Conservation (phyloP, 495 filamentous ascomycete genomes). For the Penicillium argentinense region DNA sequence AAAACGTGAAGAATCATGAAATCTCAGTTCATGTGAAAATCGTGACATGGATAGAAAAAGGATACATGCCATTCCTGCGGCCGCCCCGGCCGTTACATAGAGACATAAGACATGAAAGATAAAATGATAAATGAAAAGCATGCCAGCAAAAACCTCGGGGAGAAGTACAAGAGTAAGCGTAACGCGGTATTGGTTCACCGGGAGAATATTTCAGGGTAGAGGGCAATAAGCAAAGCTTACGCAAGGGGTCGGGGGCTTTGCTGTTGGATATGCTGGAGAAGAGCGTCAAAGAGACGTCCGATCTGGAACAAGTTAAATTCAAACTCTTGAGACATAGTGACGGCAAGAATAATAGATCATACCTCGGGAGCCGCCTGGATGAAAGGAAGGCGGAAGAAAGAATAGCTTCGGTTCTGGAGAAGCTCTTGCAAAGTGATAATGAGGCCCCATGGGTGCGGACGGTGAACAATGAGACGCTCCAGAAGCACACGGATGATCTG, state of each 20-base stretch:
- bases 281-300: conserved; percentile 50
- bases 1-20: conserved; percentile 31
- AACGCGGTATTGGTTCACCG: conserved; percentile 4
- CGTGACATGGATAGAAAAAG: conserved; percentile 27
- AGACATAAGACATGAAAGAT: conserved; percentile 21
- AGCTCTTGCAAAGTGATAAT: conserved; percentile 89
- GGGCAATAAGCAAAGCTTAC: conserved; percentile 24
- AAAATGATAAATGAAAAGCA: conserved; percentile 24
- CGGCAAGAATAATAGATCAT: conserved; percentile 21
- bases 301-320: conserved; percentile 33
- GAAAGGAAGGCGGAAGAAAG: conserved; percentile 90
- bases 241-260: conserved; percentile 46
- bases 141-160: not conserved
- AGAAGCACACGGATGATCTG: conserved; percentile 85
- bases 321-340: no score
- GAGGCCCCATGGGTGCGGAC: conserved; percentile 95
- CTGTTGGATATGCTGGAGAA: conserved; percentile 51
- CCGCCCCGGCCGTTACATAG: conserved; percentile 26
- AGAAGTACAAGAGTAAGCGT: conserved; percentile 24
- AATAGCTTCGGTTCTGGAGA: conserved; percentile 82
- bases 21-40: conserved; percentile 37
- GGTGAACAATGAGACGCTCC: conserved; percentile 83
- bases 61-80: conserved; percentile 32
- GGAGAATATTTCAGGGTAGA: conserved; percentile 9
- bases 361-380: conserved; percentile 88